These are phyloP conservation scores for Ormosia semicastrata DNA, from an alignment of 306 rosid genomes.

Conservation along the genomic window DNA sequence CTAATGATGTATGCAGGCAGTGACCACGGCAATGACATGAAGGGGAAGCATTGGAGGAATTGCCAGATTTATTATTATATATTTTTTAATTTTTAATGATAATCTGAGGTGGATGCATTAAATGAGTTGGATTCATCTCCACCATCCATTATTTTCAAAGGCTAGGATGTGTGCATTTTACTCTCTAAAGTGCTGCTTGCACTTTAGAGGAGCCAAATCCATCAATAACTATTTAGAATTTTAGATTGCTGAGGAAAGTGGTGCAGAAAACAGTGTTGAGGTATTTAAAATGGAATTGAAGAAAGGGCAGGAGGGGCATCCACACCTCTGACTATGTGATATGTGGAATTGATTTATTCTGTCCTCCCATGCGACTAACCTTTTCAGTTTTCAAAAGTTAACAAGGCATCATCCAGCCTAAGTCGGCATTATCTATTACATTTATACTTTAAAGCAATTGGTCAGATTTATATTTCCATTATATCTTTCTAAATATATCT, in stretches of 20 bases:
- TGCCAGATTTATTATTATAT: too few relatives aligned
- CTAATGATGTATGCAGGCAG: too few relatives aligned
- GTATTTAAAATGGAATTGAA: background rate
- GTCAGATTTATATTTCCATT: background rate
- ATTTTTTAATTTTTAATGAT: too few relatives aligned
- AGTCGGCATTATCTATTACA: background rate
- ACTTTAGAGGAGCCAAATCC: too few relatives aligned
- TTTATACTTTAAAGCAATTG: background rate
- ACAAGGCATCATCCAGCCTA: constrained; percentile 2
- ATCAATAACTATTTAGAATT: background rate
- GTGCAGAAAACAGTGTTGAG: background rate
- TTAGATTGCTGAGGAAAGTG: background rate
- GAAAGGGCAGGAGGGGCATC: background rate
- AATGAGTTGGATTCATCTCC: too few relatives aligned
- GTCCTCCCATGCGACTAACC: background rate
- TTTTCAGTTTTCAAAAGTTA: constrained; percentile 5
- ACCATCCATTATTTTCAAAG: too few relatives aligned
- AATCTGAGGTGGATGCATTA: too few relatives aligned
- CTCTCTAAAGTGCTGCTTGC: too few relatives aligned
- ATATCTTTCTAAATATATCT: constrained; percentile 10
- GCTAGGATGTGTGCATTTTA: too few relatives aligned
- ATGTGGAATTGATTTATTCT: background rate
- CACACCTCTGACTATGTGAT: background rate
- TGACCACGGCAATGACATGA: too few relatives aligned
- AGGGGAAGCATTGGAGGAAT: too few relatives aligned